Evolutionary conservation across 139 green algal species (phyloP).

Genomic region (Micromonas pusilla): DNA sequence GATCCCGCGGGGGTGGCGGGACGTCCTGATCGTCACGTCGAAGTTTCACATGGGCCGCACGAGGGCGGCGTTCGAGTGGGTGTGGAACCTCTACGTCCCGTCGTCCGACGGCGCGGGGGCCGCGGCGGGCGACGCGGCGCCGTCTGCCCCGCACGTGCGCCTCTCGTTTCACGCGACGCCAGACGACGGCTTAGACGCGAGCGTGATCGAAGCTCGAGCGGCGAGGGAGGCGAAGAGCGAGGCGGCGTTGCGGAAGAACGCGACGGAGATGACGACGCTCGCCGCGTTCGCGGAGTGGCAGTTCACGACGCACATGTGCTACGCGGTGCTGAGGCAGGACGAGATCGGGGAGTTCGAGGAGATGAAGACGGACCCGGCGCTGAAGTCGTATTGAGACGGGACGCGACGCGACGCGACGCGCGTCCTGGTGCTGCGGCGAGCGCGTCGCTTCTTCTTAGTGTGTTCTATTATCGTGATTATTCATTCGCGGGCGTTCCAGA

Average conservation of each 20-base stretch:
- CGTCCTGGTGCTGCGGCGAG: too few species aligned
- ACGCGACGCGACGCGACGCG: too few species aligned
- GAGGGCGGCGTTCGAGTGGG: slow-evolving; percentile 31
- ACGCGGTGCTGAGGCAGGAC: slow-evolving; percentile 33
- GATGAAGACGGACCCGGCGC: neutral
- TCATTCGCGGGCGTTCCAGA: neutral
- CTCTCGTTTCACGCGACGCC: neutral
- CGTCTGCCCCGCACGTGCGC: neutral
- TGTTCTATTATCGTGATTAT: neutral
- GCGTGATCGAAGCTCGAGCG: slow-evolving; percentile 1
- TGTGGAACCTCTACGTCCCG: slow-evolving; percentile 7
- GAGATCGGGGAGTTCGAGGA: slow-evolving; percentile 21
- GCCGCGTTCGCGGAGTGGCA: slow-evolving; percentile 25
- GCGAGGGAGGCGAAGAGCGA: slow-evolving; percentile 23
- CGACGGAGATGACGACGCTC: slow-evolving; percentile 6
- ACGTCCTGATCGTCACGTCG: slow-evolving; percentile 27
- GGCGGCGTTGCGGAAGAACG: slow-evolving; percentile 12
- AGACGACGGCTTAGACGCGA: neutral
- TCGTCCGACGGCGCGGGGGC: neutral
- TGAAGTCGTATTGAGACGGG: neutral
- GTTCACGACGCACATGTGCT: slow-evolving; percentile 32
- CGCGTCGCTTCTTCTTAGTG: too few species aligned
- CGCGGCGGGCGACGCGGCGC: neutral
- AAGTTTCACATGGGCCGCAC: slow-evolving; percentile 32
- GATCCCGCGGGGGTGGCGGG: slow-evolving; percentile 10